phyloP scores from a whole-genome alignment of 306 rosid species.

The Inga laurina region DNA sequence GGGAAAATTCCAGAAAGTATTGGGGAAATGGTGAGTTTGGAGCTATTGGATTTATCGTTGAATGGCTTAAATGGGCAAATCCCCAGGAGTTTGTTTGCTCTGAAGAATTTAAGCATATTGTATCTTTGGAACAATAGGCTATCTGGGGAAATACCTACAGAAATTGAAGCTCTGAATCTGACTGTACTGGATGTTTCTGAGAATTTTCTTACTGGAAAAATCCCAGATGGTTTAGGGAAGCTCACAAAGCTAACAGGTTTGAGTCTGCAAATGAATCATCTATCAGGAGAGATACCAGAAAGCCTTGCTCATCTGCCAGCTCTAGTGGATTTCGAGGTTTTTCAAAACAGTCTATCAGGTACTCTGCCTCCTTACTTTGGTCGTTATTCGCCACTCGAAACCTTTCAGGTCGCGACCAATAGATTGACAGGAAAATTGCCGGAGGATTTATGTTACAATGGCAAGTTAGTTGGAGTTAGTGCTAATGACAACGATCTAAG shows the following conservation, averaged over 20 bases:
- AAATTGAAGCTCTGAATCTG: slow-evolving; percentile 37
- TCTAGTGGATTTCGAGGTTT: slow-evolving; percentile 29
- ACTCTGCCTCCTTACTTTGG: slow-evolving; percentile 51
- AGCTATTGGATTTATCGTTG: slow-evolving; percentile 27
- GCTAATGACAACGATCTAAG: slow-evolving; percentile 42
- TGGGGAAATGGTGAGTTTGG: slow-evolving; percentile 45
- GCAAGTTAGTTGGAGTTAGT: slow-evolving; percentile 35
- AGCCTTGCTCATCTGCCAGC: slow-evolving; percentile 46
- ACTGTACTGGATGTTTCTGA: slow-evolving; percentile 37
- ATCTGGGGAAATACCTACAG: slow-evolving; percentile 48
- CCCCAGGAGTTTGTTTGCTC: slow-evolving; percentile 44
- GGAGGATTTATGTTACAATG: slow-evolving; percentile 37
- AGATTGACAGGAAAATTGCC: slow-evolving; percentile 48
- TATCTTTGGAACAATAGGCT: slow-evolving; percentile 35
- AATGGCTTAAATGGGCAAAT: slow-evolving; percentile 45
- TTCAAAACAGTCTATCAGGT: slow-evolving; percentile 43
- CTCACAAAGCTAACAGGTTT: slow-evolving; percentile 29
- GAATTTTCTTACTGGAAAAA: slow-evolving; percentile 38
- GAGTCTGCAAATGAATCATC: slow-evolving; percentile 34
- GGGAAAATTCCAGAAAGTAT: slow-evolving; percentile 49
- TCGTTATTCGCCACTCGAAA: slow-evolving; percentile 24
- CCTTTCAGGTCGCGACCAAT: slow-evolving; percentile 41
- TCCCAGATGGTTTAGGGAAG: slow-evolving; percentile 48
- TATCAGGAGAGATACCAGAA: slow-evolving; percentile 50
- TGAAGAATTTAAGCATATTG: slow-evolving; percentile 43